phyloP scores from a whole-genome alignment of 2,329 filamentous ascomycete genomes.

The Graphilbum ipis-grandicollis region DNA sequence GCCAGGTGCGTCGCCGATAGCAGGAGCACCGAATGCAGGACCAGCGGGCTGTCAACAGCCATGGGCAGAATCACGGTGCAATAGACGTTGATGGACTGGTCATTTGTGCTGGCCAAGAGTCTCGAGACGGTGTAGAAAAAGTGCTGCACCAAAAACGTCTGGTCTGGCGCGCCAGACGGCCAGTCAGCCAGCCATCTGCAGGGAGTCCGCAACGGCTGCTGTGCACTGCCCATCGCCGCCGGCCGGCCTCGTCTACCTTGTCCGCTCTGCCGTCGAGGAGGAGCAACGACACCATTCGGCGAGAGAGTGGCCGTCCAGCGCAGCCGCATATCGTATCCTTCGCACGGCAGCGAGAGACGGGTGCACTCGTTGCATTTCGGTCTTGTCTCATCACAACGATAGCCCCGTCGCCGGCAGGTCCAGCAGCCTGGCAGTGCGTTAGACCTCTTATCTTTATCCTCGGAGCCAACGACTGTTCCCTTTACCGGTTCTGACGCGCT shows the following conservation, averaged over 20 bases:
- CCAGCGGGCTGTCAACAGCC: too few species aligned
- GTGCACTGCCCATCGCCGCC: too few species aligned
- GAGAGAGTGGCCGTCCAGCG: conserved; percentile 10
- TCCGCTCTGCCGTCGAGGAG: too few species aligned
- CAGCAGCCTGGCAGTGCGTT: not conserved
- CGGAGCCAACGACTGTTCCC: too few species aligned
- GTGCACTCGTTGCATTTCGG: not conserved
- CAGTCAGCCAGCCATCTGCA: too few species aligned
- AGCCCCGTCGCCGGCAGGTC: conserved; percentile 1
- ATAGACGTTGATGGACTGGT: conserved; percentile 3
- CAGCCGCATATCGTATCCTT: not conserved
- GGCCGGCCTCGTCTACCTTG: too few species aligned
- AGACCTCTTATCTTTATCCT: too few species aligned
- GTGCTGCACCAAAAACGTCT: conserved; percentile 4
- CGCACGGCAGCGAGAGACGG: not conserved
- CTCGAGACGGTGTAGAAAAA: conserved; percentile 3
- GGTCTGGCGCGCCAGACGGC: too few species aligned
- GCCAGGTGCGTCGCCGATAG: too few species aligned
- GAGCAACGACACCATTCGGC: not conserved
- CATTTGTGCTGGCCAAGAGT: conserved; percentile 1
- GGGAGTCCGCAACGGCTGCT: too few species aligned
- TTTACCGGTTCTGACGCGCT: too few species aligned
- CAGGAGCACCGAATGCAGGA: too few species aligned
- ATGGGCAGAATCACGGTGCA: conserved; percentile 20
- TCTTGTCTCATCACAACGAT: not conserved